phyloP scores from a whole-genome alignment of 2,329 filamentous ascomycete species.

The Blastomyces emzantsi region DNA sequence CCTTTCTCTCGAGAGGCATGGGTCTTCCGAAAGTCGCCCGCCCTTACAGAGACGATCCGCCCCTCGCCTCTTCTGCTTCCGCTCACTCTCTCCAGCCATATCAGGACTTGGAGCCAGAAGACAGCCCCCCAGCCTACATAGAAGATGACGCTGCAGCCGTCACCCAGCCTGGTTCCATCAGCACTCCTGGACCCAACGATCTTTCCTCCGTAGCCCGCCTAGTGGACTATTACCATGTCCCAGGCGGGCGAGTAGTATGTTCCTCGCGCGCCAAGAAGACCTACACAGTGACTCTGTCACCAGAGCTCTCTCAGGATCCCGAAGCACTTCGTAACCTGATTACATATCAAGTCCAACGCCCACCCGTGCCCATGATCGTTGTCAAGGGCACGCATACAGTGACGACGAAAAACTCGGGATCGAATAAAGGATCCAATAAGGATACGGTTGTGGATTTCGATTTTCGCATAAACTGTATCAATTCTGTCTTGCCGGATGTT shows the following conservation, averaged over 20 bases:
- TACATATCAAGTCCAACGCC: conserved; percentile 36
- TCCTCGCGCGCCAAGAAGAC: conserved; percentile 8
- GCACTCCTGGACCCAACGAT: neutral
- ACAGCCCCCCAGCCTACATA: conserved; percentile 13
- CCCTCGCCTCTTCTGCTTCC: conserved; percentile 7
- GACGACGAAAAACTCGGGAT: conserved; percentile 22
- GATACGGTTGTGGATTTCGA: conserved; percentile 25
- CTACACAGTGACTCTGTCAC: conserved; percentile 30
- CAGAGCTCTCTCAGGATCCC: conserved; percentile 39
- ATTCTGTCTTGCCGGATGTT: conserved; percentile 17
- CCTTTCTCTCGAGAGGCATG: neutral
- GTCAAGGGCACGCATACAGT: conserved; percentile 48
- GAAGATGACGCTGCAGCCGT: conserved; percentile 7
- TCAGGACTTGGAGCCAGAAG: conserved; percentile 7
- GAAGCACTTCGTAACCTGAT: conserved; percentile 41
- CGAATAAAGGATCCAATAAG: neutral
- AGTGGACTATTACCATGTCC: conserved; percentile 3
- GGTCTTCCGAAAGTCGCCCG: neutral
- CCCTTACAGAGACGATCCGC: conserved; percentile 11
- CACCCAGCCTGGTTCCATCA: neutral
- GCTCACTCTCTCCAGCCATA: conserved; percentile 11
- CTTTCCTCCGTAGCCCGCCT: neutral
- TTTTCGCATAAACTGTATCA: conserved; percentile 22
- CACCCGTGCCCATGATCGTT: conserved; percentile 47
- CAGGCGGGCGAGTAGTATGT: conserved; percentile 8